A percentile compares a stretch with the other conserved stretches of the same genome.
Conservation (phyloP, 371 early-diverging fungal genomes). For the Dentiscutata heterogama region DNA sequence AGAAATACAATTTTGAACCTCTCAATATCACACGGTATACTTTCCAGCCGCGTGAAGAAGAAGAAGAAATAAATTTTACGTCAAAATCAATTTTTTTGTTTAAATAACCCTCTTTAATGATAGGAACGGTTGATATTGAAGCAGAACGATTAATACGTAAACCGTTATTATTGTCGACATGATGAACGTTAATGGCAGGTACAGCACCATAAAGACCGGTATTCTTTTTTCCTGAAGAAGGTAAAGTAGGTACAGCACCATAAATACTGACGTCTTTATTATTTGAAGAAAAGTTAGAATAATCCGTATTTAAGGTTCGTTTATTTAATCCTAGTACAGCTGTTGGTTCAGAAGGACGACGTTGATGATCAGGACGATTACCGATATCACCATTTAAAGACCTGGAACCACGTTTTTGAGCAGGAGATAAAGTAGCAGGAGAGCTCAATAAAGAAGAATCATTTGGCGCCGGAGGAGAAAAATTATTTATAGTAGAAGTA, state of each 20-base stretch:
- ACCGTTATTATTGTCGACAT: neutral
- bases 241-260: neutral
- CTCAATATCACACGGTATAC: conserved; percentile 78
- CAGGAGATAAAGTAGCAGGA: neutral
- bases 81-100: conserved; percentile 73
- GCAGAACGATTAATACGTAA: neutral
- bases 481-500: neutral
- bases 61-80: conserved; percentile 62
- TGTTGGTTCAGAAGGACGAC: conserved; percentile 34
- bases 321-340: neutral
- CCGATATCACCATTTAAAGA: conserved; percentile 24
- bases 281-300: neutral
- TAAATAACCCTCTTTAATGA: conserved; percentile 67
- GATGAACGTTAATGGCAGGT: conserved; percentile 27
- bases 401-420: conserved; percentile 12
- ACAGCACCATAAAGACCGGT: neutral
- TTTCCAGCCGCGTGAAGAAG: conserved; percentile 82
- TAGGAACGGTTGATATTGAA: conserved; percentile 5
- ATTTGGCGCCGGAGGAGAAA: neutral
- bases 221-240: too few species aligned
- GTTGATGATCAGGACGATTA: conserved; percentile 26
- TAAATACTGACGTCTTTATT: neutral
- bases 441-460: neutral
- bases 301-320: neutral
- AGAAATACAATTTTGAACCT: conserved; percentile 86